Conservation (phyloP, 345 rosid genomes). For the Aegle marmelos region DNA sequence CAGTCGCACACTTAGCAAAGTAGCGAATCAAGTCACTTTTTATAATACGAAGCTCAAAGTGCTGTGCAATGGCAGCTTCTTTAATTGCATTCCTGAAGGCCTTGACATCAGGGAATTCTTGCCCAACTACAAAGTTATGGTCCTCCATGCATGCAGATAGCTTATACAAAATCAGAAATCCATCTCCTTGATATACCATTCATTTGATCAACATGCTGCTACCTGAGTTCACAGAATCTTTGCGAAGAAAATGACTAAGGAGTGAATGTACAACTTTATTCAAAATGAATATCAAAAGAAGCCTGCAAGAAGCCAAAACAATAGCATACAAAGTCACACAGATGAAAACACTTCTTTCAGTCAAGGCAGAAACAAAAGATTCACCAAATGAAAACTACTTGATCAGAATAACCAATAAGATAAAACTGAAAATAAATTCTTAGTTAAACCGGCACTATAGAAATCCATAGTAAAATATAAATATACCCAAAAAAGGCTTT, state of each 20-base stretch:
- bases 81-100: slow-evolving; percentile 52
- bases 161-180: slow-evolving; percentile 13
- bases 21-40: slow-evolving; percentile 51
- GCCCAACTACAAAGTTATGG: slow-evolving; percentile 41
- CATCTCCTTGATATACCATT: slow-evolving; percentile 7
- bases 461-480: slow-evolving; percentile 1
- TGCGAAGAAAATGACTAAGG: not conserved
- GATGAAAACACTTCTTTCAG: not conserved
- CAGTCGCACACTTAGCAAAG: slow-evolving; percentile 56
- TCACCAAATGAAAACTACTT: not conserved
- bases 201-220: not conserved
- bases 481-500: not conserved
- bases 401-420: not conserved
- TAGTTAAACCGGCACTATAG: not conserved
- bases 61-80: slow-evolving; percentile 56
- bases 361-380: not conserved
- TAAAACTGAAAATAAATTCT: not conserved
- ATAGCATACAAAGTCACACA: not conserved
- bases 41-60: slow-evolving; percentile 52
- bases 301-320: not conserved
- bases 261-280: not conserved
- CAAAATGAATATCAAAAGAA: not conserved
- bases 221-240: not conserved
- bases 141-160: slow-evolving; percentile 18
- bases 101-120: slow-evolving; percentile 60